Base-by-base conservation (phyloP, 2,329 filamentous ascomycete genomes). In the Colletotrichum simmondsii region DNA sequence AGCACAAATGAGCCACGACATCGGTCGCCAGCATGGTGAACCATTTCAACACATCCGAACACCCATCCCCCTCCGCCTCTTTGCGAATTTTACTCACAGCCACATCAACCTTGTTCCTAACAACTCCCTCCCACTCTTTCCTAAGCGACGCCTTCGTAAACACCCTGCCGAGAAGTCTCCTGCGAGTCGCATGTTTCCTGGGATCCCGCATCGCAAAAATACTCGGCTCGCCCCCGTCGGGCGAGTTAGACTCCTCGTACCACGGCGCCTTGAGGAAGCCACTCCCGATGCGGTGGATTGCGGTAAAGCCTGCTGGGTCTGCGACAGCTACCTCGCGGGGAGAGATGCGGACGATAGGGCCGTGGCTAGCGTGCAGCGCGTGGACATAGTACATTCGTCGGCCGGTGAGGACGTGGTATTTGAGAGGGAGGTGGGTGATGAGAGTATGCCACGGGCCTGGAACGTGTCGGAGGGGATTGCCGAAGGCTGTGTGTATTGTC, bases 21-120 rank as follows among this genome's bases (percentile, higher is more conserved):
- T 91, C 89, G 0, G 88, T 88, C 0, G 87, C 79, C 82, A 89
- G 85, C 71, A 88, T 89, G 5, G 85, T 78, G 79, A 83, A 87
- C 88, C 88, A 91, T 71, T 89, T 89, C 73, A 84, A 81, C 0
- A 90, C 78, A 73, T 91, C 87, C 0, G 80, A 81, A 12, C 57
- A n/a, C 0, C 74, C 80, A 0, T 84, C 82, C 0, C 77, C 78
- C 0, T 68, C 68, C 22, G 84, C 82, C 58, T 90, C 87, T 26
- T 83, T 77, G 0, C 73, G 77, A 24, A 90, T 89, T 56, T 79
- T 81, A 2, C 81, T 26, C 0, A 90, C 80, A 0, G 86, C 78
- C 6, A 87, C 73, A 0, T 80, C 75, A 1, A 84, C 80, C 16
- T 82, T 83, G 0, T 74, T 75, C 3, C 81, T 74, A 8, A 89